These are phyloP conservation scores for Melanogaster broomeanus DNA, from an alignment of 768 basidiomycete genomes.

Conservation along the genomic window DNA sequence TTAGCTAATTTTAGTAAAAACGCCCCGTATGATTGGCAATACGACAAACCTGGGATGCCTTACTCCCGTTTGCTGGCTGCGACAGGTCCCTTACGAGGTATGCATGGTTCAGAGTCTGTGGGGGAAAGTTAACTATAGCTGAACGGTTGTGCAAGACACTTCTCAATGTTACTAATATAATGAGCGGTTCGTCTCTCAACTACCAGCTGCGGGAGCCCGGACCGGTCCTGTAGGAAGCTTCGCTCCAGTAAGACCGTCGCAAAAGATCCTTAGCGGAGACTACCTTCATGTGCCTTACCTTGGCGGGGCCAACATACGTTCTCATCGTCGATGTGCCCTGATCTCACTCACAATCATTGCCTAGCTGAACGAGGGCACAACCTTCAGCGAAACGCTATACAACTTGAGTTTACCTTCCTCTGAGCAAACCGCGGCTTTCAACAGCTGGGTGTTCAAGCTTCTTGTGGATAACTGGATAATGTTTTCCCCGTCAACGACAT, in stretches of 20 bases:
- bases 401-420: slow-evolving; percentile 40
- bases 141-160: slow-evolving; percentile 38
- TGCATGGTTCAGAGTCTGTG: neutral
- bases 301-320: slow-evolving; percentile 54
- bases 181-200: slow-evolving; percentile 50
- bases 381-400: slow-evolving; percentile 23
- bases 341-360: neutral
- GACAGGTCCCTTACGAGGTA: slow-evolving; percentile 34
- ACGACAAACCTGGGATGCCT: slow-evolving; percentile 53
- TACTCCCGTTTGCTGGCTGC: slow-evolving; percentile 46
- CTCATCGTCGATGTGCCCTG: neutral
- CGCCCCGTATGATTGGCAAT: slow-evolving; percentile 44
- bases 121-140: neutral
- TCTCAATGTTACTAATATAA: slow-evolving; percentile 46
- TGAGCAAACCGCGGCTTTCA: slow-evolving; percentile 46
- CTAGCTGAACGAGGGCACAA: slow-evolving; percentile 19
- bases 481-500: slow-evolving; percentile 46
- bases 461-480: slow-evolving; percentile 50
- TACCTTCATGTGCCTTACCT: slow-evolving; percentile 57
- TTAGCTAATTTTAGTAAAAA: slow-evolving; percentile 45
- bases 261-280: slow-evolving; percentile 44
- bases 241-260: slow-evolving; percentile 46
- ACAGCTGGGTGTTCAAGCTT: slow-evolving; percentile 46
- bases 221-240: slow-evolving; percentile 55
- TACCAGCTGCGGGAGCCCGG: slow-evolving; percentile 56